Conservation (phyloP, 1,284 basidiomycete genomes). For the Puccinia hordei region DNA sequence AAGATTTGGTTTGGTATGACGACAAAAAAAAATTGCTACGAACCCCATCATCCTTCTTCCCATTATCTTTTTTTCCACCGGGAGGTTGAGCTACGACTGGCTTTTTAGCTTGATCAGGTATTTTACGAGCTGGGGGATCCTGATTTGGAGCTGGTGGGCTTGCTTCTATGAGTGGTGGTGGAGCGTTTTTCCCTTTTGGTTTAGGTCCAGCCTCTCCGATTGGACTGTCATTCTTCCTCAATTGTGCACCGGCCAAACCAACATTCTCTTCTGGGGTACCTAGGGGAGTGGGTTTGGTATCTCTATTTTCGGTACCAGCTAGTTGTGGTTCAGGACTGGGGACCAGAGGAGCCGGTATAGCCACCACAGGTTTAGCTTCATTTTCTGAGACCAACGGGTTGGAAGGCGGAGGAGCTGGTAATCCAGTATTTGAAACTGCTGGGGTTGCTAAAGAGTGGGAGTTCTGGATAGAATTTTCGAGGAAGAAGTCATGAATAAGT, state of each 20-base stretch:
- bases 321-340: not conserved
- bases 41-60: not conserved
- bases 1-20: no score
- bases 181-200: not conserved
- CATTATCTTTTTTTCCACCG: not conserved
- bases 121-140: not conserved
- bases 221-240: not conserved
- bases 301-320: not conserved
- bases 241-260: not conserved
- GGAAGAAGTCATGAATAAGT: no score
- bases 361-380: not conserved
- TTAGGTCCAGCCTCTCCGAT: not conserved
- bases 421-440: not conserved
- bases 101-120: not conserved
- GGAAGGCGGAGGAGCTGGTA: not conserved
- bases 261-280: not conserved
- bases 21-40: not conserved
- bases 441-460: no score
- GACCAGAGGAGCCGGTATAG: not conserved
- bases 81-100: not conserved
- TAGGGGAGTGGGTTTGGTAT: not conserved
- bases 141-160: not conserved
- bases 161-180: not conserved
- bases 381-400: not conserved
- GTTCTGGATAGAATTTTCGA: no score